Conservation (phyloP, 371 early-diverging fungal genomes). For the Mucor lusitanicus region DNA sequence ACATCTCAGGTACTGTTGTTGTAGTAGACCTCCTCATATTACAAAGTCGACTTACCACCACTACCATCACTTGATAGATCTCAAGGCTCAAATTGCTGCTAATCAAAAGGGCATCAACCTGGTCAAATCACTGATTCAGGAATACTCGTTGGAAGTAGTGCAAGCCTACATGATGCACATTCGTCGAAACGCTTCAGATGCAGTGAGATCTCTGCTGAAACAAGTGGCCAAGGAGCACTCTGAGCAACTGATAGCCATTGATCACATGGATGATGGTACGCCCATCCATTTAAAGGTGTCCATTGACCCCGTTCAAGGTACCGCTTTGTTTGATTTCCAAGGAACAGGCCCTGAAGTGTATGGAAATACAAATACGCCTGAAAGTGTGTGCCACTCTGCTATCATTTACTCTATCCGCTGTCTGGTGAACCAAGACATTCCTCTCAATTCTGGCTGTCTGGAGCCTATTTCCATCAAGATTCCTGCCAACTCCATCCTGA, state of each 20-base stretch:
- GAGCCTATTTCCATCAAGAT: conserved; percentile 81
- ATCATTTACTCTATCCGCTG: conserved; percentile 94
- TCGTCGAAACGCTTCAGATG: conserved; percentile 83
- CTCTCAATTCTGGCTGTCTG: conserved; percentile 94
- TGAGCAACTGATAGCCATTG: conserved; percentile 62
- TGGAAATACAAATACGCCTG: conserved; percentile 71
- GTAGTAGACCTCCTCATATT: too few species aligned
- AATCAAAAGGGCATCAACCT: conserved; percentile 92
- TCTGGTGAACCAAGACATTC: conserved; percentile 87
- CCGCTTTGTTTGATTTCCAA: conserved; percentile 89
- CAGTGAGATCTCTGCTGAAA: conserved; percentile 79
- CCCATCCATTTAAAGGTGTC: conserved; percentile 76
- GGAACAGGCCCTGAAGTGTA: conserved; percentile 90
- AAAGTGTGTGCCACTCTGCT: conserved; percentile 77
- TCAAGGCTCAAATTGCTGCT: conserved; percentile 95
- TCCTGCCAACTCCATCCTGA: conserved; percentile 74
- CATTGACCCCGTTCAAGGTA: conserved; percentile 73
- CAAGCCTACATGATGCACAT: conserved; percentile 93
- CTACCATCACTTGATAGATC: conserved; percentile 54
- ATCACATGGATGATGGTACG: conserved; percentile 95
- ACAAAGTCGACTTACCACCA: too few species aligned
- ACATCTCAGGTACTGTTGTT: conserved; percentile 66
- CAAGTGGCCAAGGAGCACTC: conserved; percentile 48
- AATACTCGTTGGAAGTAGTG: conserved; percentile 85
- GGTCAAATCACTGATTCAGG: conserved; percentile 77